Percentiles rank a stretch among this genome's conserved stretches.
phyloP scores from a whole-genome alignment of 78 protist species.

The Dictyostelium purpureum region DNA sequence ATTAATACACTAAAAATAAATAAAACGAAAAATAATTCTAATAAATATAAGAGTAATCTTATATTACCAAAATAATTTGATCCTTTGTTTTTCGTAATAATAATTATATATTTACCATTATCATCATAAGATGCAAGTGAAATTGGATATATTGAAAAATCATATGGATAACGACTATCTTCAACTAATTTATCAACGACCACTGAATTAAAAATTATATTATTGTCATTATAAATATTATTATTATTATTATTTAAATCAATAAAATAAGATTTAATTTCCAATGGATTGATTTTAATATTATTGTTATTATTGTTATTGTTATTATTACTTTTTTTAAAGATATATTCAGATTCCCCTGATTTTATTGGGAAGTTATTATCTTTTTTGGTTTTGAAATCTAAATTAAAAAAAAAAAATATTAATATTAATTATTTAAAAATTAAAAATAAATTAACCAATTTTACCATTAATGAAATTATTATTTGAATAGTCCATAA shows the following conservation, averaged over 20 bases:
- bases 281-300: neutral
- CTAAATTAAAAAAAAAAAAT: neutral
- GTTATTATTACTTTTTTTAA: neutral
- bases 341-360: neutral
- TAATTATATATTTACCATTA: neutral
- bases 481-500: neutral
- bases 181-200: neutral
- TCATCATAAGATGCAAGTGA: neutral
- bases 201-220: neutral
- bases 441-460: neutral
- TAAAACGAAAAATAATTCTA: too few species aligned
- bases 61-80: too few species aligned
- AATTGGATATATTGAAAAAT: conserved; percentile 7
- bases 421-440: neutral
- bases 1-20: too few species aligned
- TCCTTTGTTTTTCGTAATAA: too few species aligned
- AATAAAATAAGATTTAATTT: neutral
- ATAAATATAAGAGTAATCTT: too few species aligned
- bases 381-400: neutral
- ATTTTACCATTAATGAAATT: neutral
- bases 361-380: neutral
- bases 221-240: neutral
- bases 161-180: conserved; percentile 7
- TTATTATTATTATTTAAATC: neutral
- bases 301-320: neutral